A percentile compares a stretch with the other conserved stretches of the same genome.
These are phyloP conservation scores for Xylaria sp. DNA, from an alignment of 2,329 filamentous ascomycete species.

Conservation along the genomic window DNA sequence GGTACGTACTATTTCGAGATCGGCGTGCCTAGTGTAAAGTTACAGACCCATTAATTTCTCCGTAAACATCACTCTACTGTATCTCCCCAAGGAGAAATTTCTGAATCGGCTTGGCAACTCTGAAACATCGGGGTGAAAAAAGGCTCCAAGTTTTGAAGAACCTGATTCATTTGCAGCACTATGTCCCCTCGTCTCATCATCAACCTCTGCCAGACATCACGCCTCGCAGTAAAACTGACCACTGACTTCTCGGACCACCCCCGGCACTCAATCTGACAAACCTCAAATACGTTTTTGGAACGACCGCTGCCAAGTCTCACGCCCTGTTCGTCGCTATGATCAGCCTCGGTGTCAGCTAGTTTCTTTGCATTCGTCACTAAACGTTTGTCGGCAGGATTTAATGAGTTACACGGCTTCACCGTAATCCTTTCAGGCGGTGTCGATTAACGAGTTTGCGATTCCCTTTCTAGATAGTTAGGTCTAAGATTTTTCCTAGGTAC, in stretches of 20 bases:
- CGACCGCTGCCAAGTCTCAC: not conserved
- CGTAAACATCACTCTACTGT: not conserved
- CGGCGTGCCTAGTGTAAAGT: no score
- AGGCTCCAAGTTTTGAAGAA: not conserved
- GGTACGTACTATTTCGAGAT: no score
- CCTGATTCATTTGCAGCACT: not conserved
- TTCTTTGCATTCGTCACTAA: no score
- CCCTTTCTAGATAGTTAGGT: not conserved
- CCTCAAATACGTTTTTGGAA: no score
- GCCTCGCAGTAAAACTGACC: no score
- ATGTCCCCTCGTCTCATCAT: not conserved
- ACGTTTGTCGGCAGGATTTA: constrained; percentile 15
- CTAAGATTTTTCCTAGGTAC: not conserved
- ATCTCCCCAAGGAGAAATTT: not conserved
- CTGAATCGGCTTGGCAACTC: constrained; percentile 21
- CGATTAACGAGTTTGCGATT: not conserved
- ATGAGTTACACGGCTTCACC: constrained; percentile 21
- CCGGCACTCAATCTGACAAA: not conserved
- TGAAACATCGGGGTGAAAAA: constrained; percentile 20
- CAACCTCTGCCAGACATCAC: no score
- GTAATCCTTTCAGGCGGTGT: constrained; percentile 5
- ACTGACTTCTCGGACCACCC: no score
- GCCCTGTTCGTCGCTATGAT: not conserved
- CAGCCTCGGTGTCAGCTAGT: constrained; percentile 1
- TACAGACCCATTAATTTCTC: not conserved